Conservation (phyloP, 2,329 filamentous ascomycete species). For the Sclerotinia spermophila region DNA sequence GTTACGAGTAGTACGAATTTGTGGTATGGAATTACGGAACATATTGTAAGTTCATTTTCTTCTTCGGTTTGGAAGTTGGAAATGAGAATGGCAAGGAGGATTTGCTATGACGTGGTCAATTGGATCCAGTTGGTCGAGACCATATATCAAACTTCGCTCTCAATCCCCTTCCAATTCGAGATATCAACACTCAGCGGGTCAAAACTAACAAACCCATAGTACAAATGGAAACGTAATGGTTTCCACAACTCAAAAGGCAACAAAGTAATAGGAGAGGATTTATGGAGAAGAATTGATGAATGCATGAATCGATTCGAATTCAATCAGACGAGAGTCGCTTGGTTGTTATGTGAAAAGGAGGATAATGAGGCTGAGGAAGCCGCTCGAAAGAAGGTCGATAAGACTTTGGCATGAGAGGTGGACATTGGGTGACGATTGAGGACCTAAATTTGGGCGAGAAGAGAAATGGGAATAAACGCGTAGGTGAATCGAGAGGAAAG, state of each 20-base stretch:
- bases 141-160: no score
- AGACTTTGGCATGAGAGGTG: background rate
- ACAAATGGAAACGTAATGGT: conserved; percentile 18
- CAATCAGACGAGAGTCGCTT: conserved; percentile 11
- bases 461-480: background rate
- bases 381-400: background rate
- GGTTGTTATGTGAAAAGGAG: conserved; percentile 13
- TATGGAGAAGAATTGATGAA: conserved; percentile 11
- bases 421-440: background rate
- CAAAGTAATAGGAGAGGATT: conserved; percentile 8
- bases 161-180: no score
- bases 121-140: background rate
- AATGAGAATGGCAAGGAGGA: no score
- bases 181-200: background rate
- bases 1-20: conserved; percentile 19
- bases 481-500: background rate
- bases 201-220: conserved; percentile 8
- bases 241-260: conserved; percentile 13
- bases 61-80: no score
- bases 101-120: background rate
- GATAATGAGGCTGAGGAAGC: conserved; percentile 9
- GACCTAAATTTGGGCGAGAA: background rate
- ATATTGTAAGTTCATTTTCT: conserved; percentile 13
- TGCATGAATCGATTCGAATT: conserved; percentile 12
- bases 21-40: conserved; percentile 16